A percentile compares a stretch with the other conserved stretches of the same genome.
These are phyloP conservation scores for Aspergillus olivimuriae DNA, from an alignment of 495 filamentous ascomycete genomes.

Conservation along the genomic window DNA sequence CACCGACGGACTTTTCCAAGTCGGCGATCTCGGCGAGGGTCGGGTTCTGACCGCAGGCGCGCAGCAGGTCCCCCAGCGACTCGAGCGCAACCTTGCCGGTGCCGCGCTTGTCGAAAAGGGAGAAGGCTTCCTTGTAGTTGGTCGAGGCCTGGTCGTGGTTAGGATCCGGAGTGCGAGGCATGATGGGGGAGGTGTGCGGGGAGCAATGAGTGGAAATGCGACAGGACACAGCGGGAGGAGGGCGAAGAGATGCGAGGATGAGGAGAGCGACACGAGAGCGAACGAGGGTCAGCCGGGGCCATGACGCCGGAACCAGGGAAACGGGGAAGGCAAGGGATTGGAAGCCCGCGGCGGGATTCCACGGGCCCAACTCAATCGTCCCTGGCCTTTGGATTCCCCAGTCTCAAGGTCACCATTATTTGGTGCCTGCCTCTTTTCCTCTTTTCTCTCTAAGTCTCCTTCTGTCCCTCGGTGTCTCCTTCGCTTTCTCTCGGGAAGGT, in stretches of 20 bases:
- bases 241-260: slow-evolving; percentile 1
- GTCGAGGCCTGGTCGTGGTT: slow-evolving; percentile 73
- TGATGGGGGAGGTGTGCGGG: slow-evolving; percentile 11
- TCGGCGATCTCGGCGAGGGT: slow-evolving; percentile 88
- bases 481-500: too few species aligned
- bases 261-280: too few species aligned
- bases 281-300: too few species aligned
- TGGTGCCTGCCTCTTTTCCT: too few species aligned
- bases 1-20: slow-evolving; percentile 77
- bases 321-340: background rate
- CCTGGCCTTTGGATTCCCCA: too few species aligned
- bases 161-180: slow-evolving; percentile 21
- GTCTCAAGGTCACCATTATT: too few species aligned
- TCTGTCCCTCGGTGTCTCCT: background rate
- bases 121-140: slow-evolving; percentile 99
- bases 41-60: slow-evolving; percentile 96
- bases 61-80: slow-evolving; percentile 84
- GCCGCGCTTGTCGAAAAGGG: slow-evolving; percentile 97
- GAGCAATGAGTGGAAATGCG: too few species aligned
- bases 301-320: background rate
- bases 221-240: too few species aligned
- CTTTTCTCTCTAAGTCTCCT: too few species aligned
- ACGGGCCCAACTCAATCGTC: background rate
- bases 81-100: slow-evolving; percentile 81
- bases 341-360: background rate